Evolutionary conservation across 2,329 filamentous ascomycete species (phyloP).

Genomic region (Graphium sp.): DNA sequence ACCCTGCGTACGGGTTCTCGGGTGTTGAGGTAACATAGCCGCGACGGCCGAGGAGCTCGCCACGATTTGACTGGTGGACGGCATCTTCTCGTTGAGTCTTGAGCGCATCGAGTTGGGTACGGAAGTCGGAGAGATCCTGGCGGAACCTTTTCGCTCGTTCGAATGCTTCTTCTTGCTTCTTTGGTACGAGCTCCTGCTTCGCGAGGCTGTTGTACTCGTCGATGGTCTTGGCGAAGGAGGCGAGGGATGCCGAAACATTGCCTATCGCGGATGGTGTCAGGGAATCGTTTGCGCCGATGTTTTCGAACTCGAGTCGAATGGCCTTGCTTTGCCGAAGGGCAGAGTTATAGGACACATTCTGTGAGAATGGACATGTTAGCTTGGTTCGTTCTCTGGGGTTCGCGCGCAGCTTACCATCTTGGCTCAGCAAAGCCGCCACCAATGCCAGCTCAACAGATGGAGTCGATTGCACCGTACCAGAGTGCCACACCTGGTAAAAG

Average conservation of each 20-base stretch:
- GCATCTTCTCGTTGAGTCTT: slow-evolving; percentile 65
- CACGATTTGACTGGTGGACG: slow-evolving; percentile 46
- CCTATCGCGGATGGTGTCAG: slow-evolving; percentile 40
- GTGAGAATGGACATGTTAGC: background rate
- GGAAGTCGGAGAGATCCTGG: slow-evolving; percentile 63
- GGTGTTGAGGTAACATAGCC: slow-evolving; percentile 66
- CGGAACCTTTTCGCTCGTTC: slow-evolving; percentile 79
- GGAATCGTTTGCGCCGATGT: slow-evolving; percentile 45
- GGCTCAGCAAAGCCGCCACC: too few species aligned
- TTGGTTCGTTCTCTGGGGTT: background rate
- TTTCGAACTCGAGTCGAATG: slow-evolving; percentile 59
- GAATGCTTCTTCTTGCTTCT: slow-evolving; percentile 81
- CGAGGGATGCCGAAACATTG: slow-evolving; percentile 62
- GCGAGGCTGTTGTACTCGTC: slow-evolving; percentile 82
- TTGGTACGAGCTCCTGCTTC: slow-evolving; percentile 73
- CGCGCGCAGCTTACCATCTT: background rate
- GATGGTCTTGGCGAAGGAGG: slow-evolving; percentile 71
- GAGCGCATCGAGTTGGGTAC: slow-evolving; percentile 58
- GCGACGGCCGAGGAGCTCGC: slow-evolving; percentile 70
- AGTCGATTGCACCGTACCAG: too few species aligned
- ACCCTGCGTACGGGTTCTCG: slow-evolving; percentile 79
- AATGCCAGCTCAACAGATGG: too few species aligned
- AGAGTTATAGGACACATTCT: slow-evolving; percentile 73
- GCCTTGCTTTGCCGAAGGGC: slow-evolving; percentile 71
- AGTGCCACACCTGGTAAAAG: too few species aligned